Percentiles rank a stretch among this genome's conserved stretches.
phyloP scores from a whole-genome alignment of 2,329 filamentous ascomycete genomes.

The Alternaria novae-zelandiae region DNA sequence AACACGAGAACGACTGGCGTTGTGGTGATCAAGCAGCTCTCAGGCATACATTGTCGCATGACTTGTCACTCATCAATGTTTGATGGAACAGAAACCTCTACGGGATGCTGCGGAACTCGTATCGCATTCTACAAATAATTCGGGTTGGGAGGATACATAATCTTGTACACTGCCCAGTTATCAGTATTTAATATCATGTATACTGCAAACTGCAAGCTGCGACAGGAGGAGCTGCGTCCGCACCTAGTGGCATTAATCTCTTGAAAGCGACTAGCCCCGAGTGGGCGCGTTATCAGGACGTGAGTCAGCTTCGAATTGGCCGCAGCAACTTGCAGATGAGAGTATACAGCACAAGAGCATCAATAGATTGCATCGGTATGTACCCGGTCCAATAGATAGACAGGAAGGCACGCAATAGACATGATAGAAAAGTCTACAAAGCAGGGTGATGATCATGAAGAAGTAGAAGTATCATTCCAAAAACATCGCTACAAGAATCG shows the following conservation, averaged over 20 bases:
- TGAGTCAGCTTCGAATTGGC: neutral
- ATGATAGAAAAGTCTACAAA: neutral
- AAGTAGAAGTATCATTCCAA: conserved; percentile 5
- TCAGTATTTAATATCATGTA: neutral
- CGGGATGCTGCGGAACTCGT: neutral
- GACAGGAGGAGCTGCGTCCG: neutral
- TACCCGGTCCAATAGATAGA: too few relatives aligned
- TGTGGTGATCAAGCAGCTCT: too few relatives aligned
- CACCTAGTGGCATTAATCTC: neutral
- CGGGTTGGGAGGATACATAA: neutral
- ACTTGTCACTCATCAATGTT: too few relatives aligned
- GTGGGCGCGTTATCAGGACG: neutral
- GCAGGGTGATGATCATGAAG: neutral
- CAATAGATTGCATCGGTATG: neutral
- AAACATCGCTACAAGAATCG: conserved; percentile 19
- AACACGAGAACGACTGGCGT: too few relatives aligned
- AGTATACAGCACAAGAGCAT: neutral
- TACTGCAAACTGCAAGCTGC: neutral
- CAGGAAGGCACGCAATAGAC: neutral
- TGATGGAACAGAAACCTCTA: too few relatives aligned
- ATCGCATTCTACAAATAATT: neutral
- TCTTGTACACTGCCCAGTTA: neutral
- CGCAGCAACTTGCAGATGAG: neutral
- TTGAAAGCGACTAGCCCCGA: neutral
- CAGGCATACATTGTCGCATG: too few relatives aligned